Evolutionary conservation across 345 rosid species (phyloP).

Genomic region (Jatropha curcas): DNA sequence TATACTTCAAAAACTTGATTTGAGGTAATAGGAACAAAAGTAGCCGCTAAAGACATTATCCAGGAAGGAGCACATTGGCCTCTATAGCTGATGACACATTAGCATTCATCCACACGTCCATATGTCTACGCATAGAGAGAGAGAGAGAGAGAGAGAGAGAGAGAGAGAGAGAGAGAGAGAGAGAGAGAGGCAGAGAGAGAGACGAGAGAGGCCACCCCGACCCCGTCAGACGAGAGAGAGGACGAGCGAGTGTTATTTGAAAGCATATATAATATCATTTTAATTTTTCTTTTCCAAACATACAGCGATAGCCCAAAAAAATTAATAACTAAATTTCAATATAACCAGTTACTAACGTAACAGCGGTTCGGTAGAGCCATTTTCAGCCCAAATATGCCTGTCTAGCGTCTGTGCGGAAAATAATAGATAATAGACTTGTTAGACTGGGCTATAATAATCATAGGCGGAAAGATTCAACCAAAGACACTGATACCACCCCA

Average conservation of each 20-base stretch:
- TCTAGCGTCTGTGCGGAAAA: conserved; percentile 91
- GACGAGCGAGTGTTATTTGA: too few species aligned
- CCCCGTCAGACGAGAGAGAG: too few species aligned
- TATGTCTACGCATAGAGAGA: background rate
- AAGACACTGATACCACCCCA: conserved; percentile 84
- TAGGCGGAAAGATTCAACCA: conserved; percentile 79
- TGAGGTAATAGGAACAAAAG: background rate
- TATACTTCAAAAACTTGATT: background rate
- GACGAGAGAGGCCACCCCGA: too few species aligned
- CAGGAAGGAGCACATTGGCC: background rate
- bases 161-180: too few species aligned
- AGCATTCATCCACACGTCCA: background rate
- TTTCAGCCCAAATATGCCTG: conserved; percentile 67
- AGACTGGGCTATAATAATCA: conserved; percentile 90
- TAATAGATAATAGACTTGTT: conserved; percentile 84
- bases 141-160: background rate
- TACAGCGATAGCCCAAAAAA: too few species aligned
- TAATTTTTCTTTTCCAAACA: too few species aligned
- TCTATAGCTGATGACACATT: background rate
- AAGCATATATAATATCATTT: too few species aligned
- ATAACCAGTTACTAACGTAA: too few species aligned
- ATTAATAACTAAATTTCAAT: too few species aligned
- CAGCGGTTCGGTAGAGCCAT: conserved; percentile 54
- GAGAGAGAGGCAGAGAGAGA: too few species aligned
- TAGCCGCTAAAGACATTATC: background rate